Conservation (phyloP, 164 flowering plant genomes). For the Aristolochia contorta region DNA sequence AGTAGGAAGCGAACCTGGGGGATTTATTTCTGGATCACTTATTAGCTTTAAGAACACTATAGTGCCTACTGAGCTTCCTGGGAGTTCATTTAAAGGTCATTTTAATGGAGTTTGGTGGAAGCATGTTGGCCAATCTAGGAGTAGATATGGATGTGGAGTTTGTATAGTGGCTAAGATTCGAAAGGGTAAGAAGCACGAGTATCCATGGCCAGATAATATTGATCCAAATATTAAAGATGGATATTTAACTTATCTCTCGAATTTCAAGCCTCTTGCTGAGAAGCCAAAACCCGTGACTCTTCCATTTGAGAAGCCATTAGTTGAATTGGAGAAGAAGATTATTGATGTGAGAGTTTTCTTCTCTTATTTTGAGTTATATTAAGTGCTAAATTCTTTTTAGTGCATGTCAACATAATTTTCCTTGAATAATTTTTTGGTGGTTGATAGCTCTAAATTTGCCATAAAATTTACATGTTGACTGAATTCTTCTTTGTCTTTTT, state of each 20-base stretch:
- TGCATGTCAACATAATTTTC: not conserved
- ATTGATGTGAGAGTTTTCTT: slow-evolving; percentile 9
- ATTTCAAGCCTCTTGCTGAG: slow-evolving; percentile 23
- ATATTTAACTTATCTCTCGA: slow-evolving; percentile 16
- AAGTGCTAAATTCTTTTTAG: not conserved
- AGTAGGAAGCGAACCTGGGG: slow-evolving; percentile 4
- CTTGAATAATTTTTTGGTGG: not conserved
- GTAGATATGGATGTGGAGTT: not conserved
- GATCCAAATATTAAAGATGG: slow-evolving; percentile 18
- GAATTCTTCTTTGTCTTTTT: no score
- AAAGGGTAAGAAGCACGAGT: slow-evolving; percentile 18
- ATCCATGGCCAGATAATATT: slow-evolving; percentile 21
- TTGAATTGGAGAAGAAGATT: slow-evolving; percentile 25
- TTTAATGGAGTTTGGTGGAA: slow-evolving; percentile 11
- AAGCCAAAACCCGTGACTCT: slow-evolving; percentile 29
- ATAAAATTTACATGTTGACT: no score
- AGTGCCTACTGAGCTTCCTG: slow-evolving; percentile 8
- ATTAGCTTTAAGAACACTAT: slow-evolving; percentile 3
- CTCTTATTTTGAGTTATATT: not conserved
- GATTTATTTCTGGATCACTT: slow-evolving; percentile 8
- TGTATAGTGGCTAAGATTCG: slow-evolving; percentile 9
- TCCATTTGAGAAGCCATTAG: slow-evolving; percentile 27
- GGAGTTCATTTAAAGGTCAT: slow-evolving; percentile 7
- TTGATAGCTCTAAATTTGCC: no score
- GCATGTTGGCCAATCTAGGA: slow-evolving; percentile 2